Conservation (phyloP, 441 rosid species). For the Euphorbia celastroides region DNA sequence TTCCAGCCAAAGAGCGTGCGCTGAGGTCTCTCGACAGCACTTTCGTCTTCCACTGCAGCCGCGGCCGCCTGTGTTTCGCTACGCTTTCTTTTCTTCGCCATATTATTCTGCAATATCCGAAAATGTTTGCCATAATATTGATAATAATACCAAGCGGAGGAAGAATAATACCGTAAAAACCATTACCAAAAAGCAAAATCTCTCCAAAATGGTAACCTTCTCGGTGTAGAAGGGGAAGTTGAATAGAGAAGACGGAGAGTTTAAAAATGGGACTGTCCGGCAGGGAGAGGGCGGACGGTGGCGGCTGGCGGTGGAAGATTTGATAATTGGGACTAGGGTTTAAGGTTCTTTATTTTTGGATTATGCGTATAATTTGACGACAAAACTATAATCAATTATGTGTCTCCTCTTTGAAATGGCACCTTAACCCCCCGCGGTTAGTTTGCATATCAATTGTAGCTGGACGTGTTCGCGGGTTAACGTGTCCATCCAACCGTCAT, state of each 20-base stretch:
- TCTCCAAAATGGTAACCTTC: background rate
- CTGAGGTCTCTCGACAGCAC: slow-evolving; percentile 59
- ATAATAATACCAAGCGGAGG: background rate
- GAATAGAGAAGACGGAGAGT: background rate
- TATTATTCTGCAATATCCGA: slow-evolving; percentile 14
- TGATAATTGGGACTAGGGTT: background rate
- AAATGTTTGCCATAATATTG: background rate
- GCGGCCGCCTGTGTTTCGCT: slow-evolving; percentile 41
- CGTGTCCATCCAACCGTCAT: no score
- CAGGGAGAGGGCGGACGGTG: background rate
- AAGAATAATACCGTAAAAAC: background rate
- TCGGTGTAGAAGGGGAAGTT: background rate
- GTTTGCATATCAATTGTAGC: no score
- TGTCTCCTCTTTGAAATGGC: no score
- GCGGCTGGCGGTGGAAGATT: background rate
- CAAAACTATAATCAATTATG: no score
- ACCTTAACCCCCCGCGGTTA: no score
- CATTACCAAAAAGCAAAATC: background rate
- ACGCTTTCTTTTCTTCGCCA: slow-evolving; percentile 88
- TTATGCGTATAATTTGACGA: no score
- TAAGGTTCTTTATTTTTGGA: no score
- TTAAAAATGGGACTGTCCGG: background rate
- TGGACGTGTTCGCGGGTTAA: no score
- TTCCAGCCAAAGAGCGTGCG: slow-evolving; percentile 88
- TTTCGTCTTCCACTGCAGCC: slow-evolving; percentile 44